phyloP scores from a whole-genome alignment of 164 flowering plant genomes.

The Kalanchoe fedtschenkoi region DNA sequence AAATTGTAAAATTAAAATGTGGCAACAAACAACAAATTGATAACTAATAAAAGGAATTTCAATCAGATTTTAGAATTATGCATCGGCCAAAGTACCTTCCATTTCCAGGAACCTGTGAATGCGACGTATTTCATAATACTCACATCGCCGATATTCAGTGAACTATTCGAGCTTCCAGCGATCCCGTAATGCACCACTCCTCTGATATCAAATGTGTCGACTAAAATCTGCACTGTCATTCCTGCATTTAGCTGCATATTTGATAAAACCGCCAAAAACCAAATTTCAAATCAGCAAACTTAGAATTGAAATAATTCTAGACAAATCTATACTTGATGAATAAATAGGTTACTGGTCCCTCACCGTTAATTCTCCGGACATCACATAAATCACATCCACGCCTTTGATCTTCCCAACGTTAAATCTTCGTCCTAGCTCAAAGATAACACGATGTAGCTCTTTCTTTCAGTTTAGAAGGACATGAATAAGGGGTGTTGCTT shows the following conservation, averaged over 20 bases:
- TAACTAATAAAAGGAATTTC: not conserved
- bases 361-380: constrained; percentile 44
- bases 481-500: too few relatives aligned
- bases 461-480: not conserved
- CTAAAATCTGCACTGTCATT: constrained; percentile 33
- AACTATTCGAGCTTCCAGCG: constrained; percentile 41
- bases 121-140: constrained; percentile 30
- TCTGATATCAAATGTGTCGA: constrained; percentile 30
- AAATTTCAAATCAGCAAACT: not conserved
- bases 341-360: not conserved
- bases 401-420: constrained; percentile 40
- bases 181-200: constrained; percentile 55
- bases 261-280: not conserved
- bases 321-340: not conserved
- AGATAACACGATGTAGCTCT: not conserved
- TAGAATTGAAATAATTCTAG: too few relatives aligned
- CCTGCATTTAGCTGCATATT: constrained; percentile 39
- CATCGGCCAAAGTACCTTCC: constrained; percentile 25
- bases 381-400: constrained; percentile 36
- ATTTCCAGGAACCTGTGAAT: constrained; percentile 42
- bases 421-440: constrained; percentile 37
- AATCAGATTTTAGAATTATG: not conserved
- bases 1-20: not conserved
- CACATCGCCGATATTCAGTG: constrained; percentile 39
- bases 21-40: not conserved